phyloP scores from a whole-genome alignment of 768 basidiomycete species.

The Kwoniella botswanensis region DNA sequence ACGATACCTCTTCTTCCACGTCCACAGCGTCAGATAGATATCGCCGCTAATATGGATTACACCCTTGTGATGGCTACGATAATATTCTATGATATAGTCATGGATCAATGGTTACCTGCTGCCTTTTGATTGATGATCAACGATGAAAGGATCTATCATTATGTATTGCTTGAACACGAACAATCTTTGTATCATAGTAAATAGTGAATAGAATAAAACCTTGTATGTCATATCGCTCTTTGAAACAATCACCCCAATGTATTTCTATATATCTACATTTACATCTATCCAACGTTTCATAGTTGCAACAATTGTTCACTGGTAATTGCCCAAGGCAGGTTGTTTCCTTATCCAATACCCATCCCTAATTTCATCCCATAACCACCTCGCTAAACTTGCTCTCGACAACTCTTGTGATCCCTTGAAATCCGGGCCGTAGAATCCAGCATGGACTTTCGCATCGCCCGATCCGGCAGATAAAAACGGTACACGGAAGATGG shows the following conservation, averaged over 20 bases:
- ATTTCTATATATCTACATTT: no score
- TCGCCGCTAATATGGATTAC: slow-evolving; percentile 5
- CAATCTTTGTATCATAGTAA: no score
- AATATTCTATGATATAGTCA: slow-evolving; percentile 1
- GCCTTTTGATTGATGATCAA: not conserved
- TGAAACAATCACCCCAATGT: no score
- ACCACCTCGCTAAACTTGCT: slow-evolving; percentile 19
- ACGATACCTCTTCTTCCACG: not conserved
- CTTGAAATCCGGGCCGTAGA: slow-evolving; percentile 20
- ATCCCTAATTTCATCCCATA: slow-evolving; percentile 9
- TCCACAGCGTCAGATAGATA: not conserved
- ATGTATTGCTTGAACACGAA: no score
- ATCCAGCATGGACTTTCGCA: slow-evolving; percentile 8
- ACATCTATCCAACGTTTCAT: no score
- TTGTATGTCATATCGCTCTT: no score
- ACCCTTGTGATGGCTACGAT: not conserved
- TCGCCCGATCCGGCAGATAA: slow-evolving; percentile 8
- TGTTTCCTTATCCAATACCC: slow-evolving; percentile 17
- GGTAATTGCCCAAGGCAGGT: slow-evolving; percentile 20
- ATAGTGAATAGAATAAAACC: no score
- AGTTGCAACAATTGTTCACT: not conserved
- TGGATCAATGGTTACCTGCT: slow-evolving; percentile 6
- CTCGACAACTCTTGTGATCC: slow-evolving; percentile 12
- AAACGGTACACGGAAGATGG: slow-evolving; percentile 23
- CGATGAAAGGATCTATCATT: no score